Evolutionary conservation across 2,329 filamentous ascomycete species (phyloP).

Genomic region (Corynespora cassiicola): DNA sequence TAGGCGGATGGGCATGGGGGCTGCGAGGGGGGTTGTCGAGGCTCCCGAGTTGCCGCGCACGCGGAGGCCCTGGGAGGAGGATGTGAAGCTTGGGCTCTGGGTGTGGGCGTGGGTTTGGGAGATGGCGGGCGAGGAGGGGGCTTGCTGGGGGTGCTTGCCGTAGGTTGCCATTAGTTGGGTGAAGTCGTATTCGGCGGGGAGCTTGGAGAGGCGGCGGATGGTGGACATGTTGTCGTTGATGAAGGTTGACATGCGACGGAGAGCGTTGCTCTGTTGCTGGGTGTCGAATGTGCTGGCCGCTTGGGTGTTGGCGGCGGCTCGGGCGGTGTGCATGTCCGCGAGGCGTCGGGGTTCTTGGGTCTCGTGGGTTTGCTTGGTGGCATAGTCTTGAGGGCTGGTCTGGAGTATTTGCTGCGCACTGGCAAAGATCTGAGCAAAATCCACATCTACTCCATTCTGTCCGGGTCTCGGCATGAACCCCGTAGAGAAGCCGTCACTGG

Average conservation of each 20-base stretch:
- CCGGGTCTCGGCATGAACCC: slow-evolving; percentile 7
- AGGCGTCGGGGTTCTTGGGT: slow-evolving; percentile 11
- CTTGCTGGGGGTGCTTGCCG: slow-evolving; percentile 17
- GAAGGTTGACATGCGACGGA: slow-evolving; percentile 22
- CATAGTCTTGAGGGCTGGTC: slow-evolving; percentile 5
- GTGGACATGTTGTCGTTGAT: slow-evolving; percentile 24
- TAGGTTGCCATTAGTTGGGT: slow-evolving; percentile 23
- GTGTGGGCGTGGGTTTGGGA: slow-evolving; percentile 4
- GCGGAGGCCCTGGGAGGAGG: slow-evolving; percentile 6
- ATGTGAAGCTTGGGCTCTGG: slow-evolving; percentile 1
- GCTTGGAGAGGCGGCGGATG: slow-evolving; percentile 20
- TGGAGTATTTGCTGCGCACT: slow-evolving; percentile 20
- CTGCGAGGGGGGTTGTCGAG: slow-evolving; percentile 7
- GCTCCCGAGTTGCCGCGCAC: slow-evolving; percentile 6
- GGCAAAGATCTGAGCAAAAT: slow-evolving; percentile 24
- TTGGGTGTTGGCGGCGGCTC: slow-evolving; percentile 14
- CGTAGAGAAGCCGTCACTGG: slow-evolving; percentile 7
- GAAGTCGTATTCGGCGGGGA: slow-evolving; percentile 23
- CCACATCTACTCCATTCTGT: slow-evolving; percentile 16
- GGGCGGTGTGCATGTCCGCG: slow-evolving; percentile 22
- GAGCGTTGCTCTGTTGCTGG: slow-evolving; percentile 16
- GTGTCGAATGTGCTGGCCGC: slow-evolving; percentile 20
- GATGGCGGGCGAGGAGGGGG: background rate
- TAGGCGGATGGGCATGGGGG: slow-evolving; percentile 13
- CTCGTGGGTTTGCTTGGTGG: slow-evolving; percentile 1